Evolutionary conservation across 177 flowering plant species (phyloP).

Genomic region (Vitis hybrid): DNA sequence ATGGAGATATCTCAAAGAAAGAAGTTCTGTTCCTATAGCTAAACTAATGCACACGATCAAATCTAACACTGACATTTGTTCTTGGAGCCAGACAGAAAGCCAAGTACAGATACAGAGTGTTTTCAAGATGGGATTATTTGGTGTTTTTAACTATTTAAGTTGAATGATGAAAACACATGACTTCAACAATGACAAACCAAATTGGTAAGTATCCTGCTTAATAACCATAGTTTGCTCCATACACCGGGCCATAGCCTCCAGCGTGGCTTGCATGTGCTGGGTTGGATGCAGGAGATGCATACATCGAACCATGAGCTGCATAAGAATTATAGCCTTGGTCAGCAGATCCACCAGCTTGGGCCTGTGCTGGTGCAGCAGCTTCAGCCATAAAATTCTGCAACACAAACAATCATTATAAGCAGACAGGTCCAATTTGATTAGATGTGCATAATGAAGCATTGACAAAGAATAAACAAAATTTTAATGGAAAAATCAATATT

Average conservation of each 20-base stretch:
- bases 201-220: background rate
- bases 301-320: slow-evolving; percentile 38
- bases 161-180: background rate
- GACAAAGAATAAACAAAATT: too few species aligned
- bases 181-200: background rate
- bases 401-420: background rate
- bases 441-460: background rate
- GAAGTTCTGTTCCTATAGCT: background rate
- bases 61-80: background rate
- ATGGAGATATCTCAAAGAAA: background rate
- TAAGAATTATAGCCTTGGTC: slow-evolving; percentile 51
- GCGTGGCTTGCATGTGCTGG: slow-evolving; percentile 28
- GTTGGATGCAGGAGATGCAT: slow-evolving; percentile 28
- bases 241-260: slow-evolving; percentile 40
- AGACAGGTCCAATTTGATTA: background rate
- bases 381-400: slow-evolving; percentile 61
- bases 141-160: background rate
- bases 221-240: slow-evolving; percentile 43
- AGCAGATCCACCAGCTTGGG: slow-evolving; percentile 23
- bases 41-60: slow-evolving; percentile 14
- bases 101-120: slow-evolving; percentile 5
- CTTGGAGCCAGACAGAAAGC: background rate
- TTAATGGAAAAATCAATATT: too few species aligned
- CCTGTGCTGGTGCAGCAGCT: slow-evolving; percentile 12
- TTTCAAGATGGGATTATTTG: background rate